phyloP scores from a whole-genome alignment of 2,329 filamentous ascomycete genomes.

The Mollisia scopiformis region DNA sequence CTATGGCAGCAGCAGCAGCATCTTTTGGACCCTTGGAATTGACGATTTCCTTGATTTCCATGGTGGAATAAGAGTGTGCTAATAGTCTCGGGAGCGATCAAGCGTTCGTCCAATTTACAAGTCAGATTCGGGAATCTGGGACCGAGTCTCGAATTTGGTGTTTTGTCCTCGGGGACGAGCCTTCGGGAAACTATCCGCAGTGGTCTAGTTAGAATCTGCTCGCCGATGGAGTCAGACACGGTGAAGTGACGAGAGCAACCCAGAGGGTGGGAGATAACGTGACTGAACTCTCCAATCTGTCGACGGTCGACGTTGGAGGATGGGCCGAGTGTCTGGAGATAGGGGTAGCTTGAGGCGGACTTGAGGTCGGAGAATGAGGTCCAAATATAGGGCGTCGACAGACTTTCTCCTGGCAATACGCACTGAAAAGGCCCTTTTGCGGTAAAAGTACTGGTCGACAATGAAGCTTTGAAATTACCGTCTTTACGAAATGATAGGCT shows the following conservation, averaged over 20 bases:
- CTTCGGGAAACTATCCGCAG: slow-evolving; percentile 23
- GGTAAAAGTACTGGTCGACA: neutral
- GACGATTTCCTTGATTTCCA: slow-evolving; percentile 41
- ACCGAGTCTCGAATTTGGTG: slow-evolving; percentile 25
- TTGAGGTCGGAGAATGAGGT: no score
- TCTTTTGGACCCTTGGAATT: slow-evolving; percentile 32
- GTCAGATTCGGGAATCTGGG: slow-evolving; percentile 25
- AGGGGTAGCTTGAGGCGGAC: neutral
- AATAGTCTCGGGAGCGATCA: slow-evolving; percentile 22
- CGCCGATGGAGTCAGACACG: no score
- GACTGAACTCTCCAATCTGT: neutral
- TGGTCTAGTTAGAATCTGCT: slow-evolving; percentile 9
- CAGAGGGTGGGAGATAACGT: no score
- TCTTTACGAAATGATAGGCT: neutral
- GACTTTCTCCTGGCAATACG: neutral
- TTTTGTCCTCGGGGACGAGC: slow-evolving; percentile 32
- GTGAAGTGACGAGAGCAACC: no score
- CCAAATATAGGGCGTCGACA: no score
- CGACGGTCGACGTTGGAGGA: neutral
- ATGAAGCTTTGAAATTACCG: neutral
- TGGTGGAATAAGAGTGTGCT: slow-evolving; percentile 16
- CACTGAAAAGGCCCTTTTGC: neutral
- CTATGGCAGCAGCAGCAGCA: slow-evolving; percentile 29
- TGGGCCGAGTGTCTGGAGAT: neutral
- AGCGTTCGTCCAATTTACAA: slow-evolving; percentile 31